A percentile compares a stretch with the other conserved stretches of the same genome.
Conservation (phyloP, 345 rosid genomes). For the Salix viminalis region DNA sequence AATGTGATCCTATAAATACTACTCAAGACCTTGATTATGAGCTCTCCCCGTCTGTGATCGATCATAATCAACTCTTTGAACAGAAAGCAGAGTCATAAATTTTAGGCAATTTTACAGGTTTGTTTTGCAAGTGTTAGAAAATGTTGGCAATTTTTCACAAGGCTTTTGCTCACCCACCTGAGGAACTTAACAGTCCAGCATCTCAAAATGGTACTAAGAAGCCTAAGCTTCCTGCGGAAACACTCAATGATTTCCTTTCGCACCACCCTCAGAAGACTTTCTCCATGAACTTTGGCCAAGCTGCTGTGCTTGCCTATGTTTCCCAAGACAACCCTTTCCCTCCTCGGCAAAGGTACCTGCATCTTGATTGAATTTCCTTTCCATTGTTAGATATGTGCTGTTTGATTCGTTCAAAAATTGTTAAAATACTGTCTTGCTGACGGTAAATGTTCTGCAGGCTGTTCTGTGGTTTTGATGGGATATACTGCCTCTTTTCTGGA, state of each 20-base stretch:
- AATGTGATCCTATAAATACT: neutral
- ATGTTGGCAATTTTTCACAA: constrained; percentile 33
- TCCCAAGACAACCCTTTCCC: constrained; percentile 8
- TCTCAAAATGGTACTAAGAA: constrained; percentile 3
- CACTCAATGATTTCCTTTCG: constrained; percentile 19
- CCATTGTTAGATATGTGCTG: neutral
- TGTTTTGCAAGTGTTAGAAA: neutral
- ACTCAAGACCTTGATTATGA: accelerated
- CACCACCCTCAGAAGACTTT: constrained; percentile 15
- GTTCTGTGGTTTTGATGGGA: constrained; percentile 46
- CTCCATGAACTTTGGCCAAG: constrained; percentile 20
- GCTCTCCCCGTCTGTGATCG: neutral
- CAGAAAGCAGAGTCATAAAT: neutral
- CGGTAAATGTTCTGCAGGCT: constrained; percentile 10
- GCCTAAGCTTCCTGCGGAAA: constrained; percentile 26
- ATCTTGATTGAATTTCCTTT: neutral
- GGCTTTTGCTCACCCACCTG: constrained; percentile 29
- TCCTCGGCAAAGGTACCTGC: constrained; percentile 2
- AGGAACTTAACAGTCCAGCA: constrained; percentile 26
- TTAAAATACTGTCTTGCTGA: neutral
- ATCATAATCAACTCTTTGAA: neutral
- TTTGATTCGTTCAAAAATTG: neutral
- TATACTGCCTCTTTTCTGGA: constrained; percentile 61
- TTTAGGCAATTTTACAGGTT: neutral
- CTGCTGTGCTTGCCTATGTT: constrained; percentile 27